Evolutionary conservation across 2,329 filamentous ascomycete species (phyloP), one percentile per base, ranked within the genome.

Genomic region (Penicillium sp.): DNA sequence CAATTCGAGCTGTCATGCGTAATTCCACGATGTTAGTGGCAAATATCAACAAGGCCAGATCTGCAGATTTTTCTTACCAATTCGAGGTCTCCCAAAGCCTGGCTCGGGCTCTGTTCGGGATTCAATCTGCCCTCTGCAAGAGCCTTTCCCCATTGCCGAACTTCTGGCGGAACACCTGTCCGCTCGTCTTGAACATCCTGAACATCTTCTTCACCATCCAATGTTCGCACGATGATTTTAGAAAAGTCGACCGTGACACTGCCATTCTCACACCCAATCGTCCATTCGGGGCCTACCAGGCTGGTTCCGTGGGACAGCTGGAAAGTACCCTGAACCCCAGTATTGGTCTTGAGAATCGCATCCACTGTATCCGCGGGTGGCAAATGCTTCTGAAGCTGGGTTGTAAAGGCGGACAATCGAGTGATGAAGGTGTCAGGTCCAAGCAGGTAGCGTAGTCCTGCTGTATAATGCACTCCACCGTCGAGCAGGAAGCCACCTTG

Each of bases 401-500:
- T 70, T 0, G 86, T 85, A 61, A 85, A 84, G 0, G 86, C 86
- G 19, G 80, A 79, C 3, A 89, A 75, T 37, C 75, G 78, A 13
- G 76, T 74, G 30, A 84, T 77, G 8, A 81, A 76, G 51, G 83
- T 73, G 4, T 79, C 78, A 0, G 75, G 62, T 4, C 79, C 78
- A 0, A 76, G 65, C 45, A 93, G 71, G 35, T 84, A 73, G 16
- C 90, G 80, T 53, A 88, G 81, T 0, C 78, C 87, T 7, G 90
- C 90, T 6, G 87, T 80, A 62, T 85, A 88, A 74, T 93, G 91
- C 28, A 93, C 89, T 46, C 91, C 90, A 14, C 86, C 89, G 70
- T 93, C 90, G 2, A 93, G 84, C 57, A 93, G 74, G 72, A 92
- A 93, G 0, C 91, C 90, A 57, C 90, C 91, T 75, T 92, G 89